Percentiles rank a stretch among this genome's conserved stretches.
These are phyloP conservation scores for Limnanthes douglasii DNA, from an alignment of 345 rosid genomes.

Conservation along the genomic window DNA sequence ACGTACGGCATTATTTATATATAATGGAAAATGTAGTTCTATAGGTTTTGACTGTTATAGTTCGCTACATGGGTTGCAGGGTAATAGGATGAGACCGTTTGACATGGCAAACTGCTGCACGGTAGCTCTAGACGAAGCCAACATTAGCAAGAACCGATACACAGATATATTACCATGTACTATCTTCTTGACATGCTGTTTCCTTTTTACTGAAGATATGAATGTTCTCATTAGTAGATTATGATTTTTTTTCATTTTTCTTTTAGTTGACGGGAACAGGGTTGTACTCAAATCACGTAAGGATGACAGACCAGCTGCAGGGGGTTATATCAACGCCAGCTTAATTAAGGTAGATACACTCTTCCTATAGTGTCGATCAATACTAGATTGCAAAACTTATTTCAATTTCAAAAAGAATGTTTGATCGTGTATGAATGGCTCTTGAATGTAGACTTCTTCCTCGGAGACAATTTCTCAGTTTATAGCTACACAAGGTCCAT, in stretches of 20 bases:
- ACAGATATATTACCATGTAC: slow-evolving; percentile 64
- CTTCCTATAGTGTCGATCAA: neutral
- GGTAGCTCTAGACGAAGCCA: slow-evolving; percentile 37
- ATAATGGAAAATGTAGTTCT: too few relatives aligned
- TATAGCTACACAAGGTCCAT: slow-evolving; percentile 90
- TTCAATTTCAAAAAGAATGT: neutral
- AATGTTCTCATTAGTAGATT: neutral
- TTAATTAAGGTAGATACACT: slow-evolving; percentile 33
- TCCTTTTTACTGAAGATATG: neutral
- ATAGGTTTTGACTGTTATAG: too few relatives aligned
- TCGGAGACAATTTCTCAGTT: slow-evolving; percentile 47
- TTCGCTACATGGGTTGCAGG: slow-evolving; percentile 30
- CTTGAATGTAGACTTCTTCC: slow-evolving; percentile 41
- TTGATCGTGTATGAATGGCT: neutral
- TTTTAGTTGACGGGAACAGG: slow-evolving; percentile 60
- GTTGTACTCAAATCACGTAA: slow-evolving; percentile 55
- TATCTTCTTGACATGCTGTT: neutral
- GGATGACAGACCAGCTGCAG: slow-evolving; percentile 43
- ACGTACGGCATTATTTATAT: neutral
- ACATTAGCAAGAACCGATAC: slow-evolving; percentile 63
- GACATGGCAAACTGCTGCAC: slow-evolving; percentile 34
- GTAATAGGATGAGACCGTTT: slow-evolving; percentile 29
- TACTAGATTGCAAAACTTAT: neutral
- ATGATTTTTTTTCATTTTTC: neutral
- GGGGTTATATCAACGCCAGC: slow-evolving; percentile 86